These are phyloP conservation scores for Alternaria novae-zelandiae DNA, from an alignment of 2,329 filamentous ascomycete species.

Conservation along the genomic window DNA sequence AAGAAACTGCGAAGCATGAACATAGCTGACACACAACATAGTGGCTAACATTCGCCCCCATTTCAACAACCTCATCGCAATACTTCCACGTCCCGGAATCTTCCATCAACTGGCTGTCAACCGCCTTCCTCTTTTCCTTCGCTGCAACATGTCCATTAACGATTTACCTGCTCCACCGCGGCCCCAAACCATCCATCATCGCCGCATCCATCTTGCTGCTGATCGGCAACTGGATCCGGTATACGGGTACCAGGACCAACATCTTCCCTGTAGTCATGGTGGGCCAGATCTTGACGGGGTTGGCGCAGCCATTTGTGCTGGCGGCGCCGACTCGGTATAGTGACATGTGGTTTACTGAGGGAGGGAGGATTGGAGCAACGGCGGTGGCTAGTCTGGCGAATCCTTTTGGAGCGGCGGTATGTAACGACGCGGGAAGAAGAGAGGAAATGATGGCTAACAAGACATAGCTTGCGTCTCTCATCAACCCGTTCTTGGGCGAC, in stretches of 20 bases:
- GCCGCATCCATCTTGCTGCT: constrained; percentile 75
- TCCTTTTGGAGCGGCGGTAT: constrained; percentile 82
- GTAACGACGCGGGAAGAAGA: constrained; percentile 8
- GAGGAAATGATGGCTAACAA: constrained; percentile 6
- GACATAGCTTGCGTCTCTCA: constrained; percentile 70
- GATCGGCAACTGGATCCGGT: constrained; percentile 89
- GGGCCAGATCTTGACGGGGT: constrained; percentile 86
- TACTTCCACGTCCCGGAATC: constrained; percentile 80
- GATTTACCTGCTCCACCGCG: constrained; percentile 79
- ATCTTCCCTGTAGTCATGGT: constrained; percentile 82
- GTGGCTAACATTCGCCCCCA: constrained; percentile 93
- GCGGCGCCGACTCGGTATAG: constrained; percentile 89
- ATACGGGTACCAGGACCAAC: constrained; percentile 67
- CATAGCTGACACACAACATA: constrained; percentile 41
- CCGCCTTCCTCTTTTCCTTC: constrained; percentile 85
- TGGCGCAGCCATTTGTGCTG: constrained; percentile 91
- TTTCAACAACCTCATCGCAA: constrained; percentile 73
- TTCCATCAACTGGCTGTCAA: constrained; percentile 92
- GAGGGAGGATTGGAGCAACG: constrained; percentile 84
- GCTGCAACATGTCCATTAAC: constrained; percentile 70
- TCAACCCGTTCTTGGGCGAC: constrained; percentile 78
- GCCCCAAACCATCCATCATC: constrained; percentile 80
- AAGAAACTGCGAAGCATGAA: background rate
- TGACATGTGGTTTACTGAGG: constrained; percentile 90
- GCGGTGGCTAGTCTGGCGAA: constrained; percentile 86